Evolutionary conservation across 2,329 filamentous ascomycete species (phyloP).

Genomic region (Ophiocordyceps camponoti-floridani): DNA sequence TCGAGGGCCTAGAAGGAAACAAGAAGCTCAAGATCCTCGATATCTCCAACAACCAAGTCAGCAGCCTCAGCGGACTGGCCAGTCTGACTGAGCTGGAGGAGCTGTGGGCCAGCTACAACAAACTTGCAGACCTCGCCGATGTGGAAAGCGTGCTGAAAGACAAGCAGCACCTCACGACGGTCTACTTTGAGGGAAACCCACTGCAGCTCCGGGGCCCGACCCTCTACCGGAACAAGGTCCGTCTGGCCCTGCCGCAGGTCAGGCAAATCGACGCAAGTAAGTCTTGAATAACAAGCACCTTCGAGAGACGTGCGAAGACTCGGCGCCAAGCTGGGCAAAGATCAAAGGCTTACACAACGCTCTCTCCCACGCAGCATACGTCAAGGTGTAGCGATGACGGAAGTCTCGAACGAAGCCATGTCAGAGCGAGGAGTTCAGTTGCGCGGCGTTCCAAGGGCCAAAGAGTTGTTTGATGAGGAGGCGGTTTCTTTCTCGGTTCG

Average conservation of each 20-base stretch:
- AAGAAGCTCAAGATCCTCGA: constrained; percentile 61
- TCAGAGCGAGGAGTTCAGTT: constrained; percentile 2
- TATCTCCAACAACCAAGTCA: constrained; percentile 74
- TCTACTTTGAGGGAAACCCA: constrained; percentile 94
- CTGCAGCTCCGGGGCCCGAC: constrained; percentile 65
- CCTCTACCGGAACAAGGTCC: constrained; percentile 85
- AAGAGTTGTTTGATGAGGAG: neutral
- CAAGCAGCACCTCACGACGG: constrained; percentile 66
- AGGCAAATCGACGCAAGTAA: constrained; percentile 94
- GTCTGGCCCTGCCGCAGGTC: constrained; percentile 70
- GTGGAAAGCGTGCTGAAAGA: constrained; percentile 62
- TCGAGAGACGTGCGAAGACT: neutral
- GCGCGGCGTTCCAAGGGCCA: constrained; percentile 1
- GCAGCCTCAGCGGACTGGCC: constrained; percentile 54
- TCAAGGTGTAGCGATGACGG: constrained; percentile 8
- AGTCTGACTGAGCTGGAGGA: constrained; percentile 62
- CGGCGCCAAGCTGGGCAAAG: neutral
- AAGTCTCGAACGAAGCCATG: neutral
- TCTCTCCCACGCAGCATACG: constrained; percentile 12
- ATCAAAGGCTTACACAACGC: neutral
- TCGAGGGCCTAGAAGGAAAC: constrained; percentile 55
- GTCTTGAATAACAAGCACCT: constrained; percentile 19
- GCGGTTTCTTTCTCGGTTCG: neutral
- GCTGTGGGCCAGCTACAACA: constrained; percentile 86
- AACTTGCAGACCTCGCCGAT: constrained; percentile 62